A percentile compares a stretch with the other conserved stretches of the same genome.
These are phyloP conservation scores for Cryptosporidium xiaoi DNA, from an alignment of 169 alveolate species.

Conservation along the genomic window DNA sequence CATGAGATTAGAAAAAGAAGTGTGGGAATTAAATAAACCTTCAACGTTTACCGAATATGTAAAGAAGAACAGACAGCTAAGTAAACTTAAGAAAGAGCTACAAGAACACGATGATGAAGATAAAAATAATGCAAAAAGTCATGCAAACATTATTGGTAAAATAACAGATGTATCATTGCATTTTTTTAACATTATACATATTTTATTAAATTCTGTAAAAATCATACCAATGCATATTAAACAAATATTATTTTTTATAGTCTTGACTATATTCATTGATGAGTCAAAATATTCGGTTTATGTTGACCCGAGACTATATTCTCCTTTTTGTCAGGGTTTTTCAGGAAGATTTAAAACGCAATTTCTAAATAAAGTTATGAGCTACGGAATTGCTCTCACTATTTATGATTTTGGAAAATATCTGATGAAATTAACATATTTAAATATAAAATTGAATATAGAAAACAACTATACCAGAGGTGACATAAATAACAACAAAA, in stretches of 20 bases:
- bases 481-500: too few species aligned
- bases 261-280: background rate
- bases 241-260: slow-evolving; percentile 1
- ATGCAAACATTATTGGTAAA: background rate
- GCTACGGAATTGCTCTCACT: slow-evolving; percentile 10
- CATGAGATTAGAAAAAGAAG: slow-evolving; percentile 20
- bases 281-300: background rate
- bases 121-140: background rate
- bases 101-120: background rate
- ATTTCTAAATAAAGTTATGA: background rate
- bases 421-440: background rate
- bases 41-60: slow-evolving; percentile 66
- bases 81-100: slow-evolving; percentile 3
- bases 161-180: background rate
- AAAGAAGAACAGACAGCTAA: slow-evolving; percentile 27
- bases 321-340: slow-evolving; percentile 20
- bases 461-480: too few species aligned
- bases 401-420: slow-evolving; percentile 7
- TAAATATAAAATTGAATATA: too few species aligned
- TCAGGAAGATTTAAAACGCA: background rate
- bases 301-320: slow-evolving; percentile 26
- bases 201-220: background rate
- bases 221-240: slow-evolving; percentile 16
- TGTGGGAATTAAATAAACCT: slow-evolving; percentile 45
- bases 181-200: background rate